Conservation (phyloP, 495 filamentous ascomycete genomes). For the Neurospora terricola region DNA sequence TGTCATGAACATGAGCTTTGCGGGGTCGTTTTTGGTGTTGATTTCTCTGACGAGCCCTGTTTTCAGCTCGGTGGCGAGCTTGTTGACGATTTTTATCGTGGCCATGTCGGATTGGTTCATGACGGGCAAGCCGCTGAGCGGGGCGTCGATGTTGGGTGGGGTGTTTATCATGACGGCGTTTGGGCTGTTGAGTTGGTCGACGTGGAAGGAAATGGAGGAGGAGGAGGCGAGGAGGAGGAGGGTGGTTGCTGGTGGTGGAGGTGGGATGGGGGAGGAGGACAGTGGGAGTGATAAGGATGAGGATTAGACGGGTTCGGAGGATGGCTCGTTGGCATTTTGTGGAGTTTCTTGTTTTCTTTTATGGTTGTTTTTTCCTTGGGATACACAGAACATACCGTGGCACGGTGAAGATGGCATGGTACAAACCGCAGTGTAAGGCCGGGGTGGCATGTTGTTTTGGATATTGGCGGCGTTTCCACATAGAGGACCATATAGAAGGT, state of each 20-base stretch:
- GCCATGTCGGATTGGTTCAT: conserved; percentile 82
- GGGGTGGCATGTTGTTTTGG: background rate
- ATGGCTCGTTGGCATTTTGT: background rate
- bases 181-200: conserved; percentile 75
- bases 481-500: background rate
- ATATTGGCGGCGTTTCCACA: background rate
- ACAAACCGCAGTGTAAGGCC: background rate
- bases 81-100: conserved; percentile 94
- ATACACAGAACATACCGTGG: background rate
- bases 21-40: conserved; percentile 85
- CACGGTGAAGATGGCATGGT: background rate
- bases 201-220: conserved; percentile 84
- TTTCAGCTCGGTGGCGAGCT: conserved; percentile 77
- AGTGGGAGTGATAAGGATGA: background rate
- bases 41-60: conserved; percentile 91
- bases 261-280: background rate
- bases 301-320: background rate
- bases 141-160: conserved; percentile 71
- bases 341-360: background rate
- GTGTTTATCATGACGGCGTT: conserved; percentile 81
- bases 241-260: conserved; percentile 15
- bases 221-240: conserved; percentile 54
- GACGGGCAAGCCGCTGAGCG: conserved; percentile 62
- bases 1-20: conserved; percentile 77
- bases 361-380: background rate